Evolutionary conservation across 2,329 filamentous ascomycete genomes (phyloP), one percentile per base, ranked within the genome.

Genomic region (Nemania serpens): DNA sequence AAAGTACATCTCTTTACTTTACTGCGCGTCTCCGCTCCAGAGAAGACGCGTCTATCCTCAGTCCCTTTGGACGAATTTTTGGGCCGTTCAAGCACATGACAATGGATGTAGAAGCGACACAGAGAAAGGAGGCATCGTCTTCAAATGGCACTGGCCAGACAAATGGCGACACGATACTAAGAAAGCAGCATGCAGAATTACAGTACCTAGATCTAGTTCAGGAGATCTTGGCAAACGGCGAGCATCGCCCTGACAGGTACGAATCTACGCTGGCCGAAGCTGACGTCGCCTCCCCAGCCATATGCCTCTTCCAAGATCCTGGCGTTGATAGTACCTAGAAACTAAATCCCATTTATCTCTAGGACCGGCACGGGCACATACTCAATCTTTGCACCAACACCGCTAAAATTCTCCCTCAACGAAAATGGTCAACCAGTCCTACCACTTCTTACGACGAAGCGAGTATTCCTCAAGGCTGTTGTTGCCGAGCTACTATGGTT

Each of bases 401-500:
- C 93, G 36, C 84, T 98, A 50, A 93, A 92, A 73, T 99, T 98
- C 82, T 82, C 84, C 46, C 90, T 99, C 65, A 90, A 89, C 65
- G 82, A 85, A 64, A 72, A 79, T 61, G 81, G 80, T 61, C 70
- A 69, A 1, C 88, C 89, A 1, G 82, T 97, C 69, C 85, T 99
- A 18, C 95, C 95, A 22, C 91, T 99, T 68, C 88, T 99, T 17
- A 99, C 95, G 4, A 99, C 95, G 2, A 99, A 99, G 76, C 92
- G 95, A 68, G 95, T 99, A 70, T 98, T 97, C 78, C 85, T 91
- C 34, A 90, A 91, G 62, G 94, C 93, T 70, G 90, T 99, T 51
- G 82, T 98, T 64, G 91, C 88, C 66, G 95, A 99, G 77, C 88
- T 99, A 1, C 88, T 99, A 63, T 99, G 95, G 95, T 99, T 99